A percentile compares a stretch with the other conserved stretches of the same genome.
phyloP scores from a whole-genome alignment of 495 filamentous ascomycete species.

The Penicillium manginii region DNA sequence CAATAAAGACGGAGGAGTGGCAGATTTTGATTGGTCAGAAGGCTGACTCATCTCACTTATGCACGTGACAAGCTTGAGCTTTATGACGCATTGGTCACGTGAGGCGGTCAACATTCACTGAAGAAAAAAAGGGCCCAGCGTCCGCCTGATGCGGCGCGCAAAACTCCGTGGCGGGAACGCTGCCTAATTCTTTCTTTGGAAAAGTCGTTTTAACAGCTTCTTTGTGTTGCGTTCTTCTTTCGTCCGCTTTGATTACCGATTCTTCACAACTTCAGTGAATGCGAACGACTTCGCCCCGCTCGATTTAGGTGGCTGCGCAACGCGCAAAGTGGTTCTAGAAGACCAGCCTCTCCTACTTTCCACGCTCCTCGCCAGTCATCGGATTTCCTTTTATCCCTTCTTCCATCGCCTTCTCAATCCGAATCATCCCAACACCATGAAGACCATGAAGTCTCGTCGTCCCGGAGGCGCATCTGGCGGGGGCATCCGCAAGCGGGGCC shows the following conservation, averaged over 20 bases:
- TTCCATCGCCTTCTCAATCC: neutral
- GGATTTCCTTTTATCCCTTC: slow-evolving; percentile 3
- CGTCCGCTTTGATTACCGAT: neutral
- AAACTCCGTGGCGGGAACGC: slow-evolving; percentile 17
- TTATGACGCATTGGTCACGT: too few species aligned
- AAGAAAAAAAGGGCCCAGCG: neutral
- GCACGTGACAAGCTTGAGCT: slow-evolving; percentile 29
- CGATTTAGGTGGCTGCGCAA: slow-evolving; percentile 1
- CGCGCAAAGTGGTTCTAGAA: neutral
- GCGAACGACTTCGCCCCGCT: neutral
- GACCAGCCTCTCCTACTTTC: neutral
- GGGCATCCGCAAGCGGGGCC: slow-evolving; percentile 72
- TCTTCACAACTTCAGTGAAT: neutral
- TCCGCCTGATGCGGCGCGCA: neutral
- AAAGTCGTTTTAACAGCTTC: neutral
- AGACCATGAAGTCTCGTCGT: slow-evolving; percentile 41
- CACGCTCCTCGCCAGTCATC: slow-evolving; percentile 1
- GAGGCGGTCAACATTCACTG: slow-evolving; percentile 18
- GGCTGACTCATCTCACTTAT: slow-evolving; percentile 17
- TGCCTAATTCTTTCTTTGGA: slow-evolving; percentile 8
- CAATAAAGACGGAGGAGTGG: slow-evolving; percentile 38
- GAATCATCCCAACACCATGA: slow-evolving; percentile 30
- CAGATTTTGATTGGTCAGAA: slow-evolving; percentile 40
- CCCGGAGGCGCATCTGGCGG: slow-evolving; percentile 52
- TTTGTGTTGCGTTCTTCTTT: slow-evolving; percentile 7